Evolutionary conservation across 1,139 yeast species (phyloP), one percentile per base, ranked within the genome.

Genomic region (Saccharomycopsis hybrid): DNA sequence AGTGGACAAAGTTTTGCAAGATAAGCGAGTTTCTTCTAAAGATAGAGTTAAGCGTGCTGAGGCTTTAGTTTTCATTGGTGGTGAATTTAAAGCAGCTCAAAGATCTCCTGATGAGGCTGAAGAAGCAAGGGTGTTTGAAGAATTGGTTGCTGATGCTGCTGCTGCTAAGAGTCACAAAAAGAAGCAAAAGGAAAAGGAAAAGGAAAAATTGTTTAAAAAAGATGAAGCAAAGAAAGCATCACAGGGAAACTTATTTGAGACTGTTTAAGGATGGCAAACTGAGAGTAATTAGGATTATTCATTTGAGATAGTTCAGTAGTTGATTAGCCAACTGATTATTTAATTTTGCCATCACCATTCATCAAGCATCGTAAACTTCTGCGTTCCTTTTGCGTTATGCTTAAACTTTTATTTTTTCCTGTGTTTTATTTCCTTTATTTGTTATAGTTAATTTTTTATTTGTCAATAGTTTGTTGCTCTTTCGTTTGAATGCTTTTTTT

Each of bases 41-140:
- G 77, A 72, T 49, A 70, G 85, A 56, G 59, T 74, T 5, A 65
- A 69, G 25, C 73, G 85, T 56, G 89, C 92, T 0, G 77, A 79
- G 49, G 81, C 82, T 0, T 64, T 85, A 57, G 60, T 77, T 31
- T 69, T 67, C 46, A 72, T 85, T 56, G 88, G 88, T 27, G 73
- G 74, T 49, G 68, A 74, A 56, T 78, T 85, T 68, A 60, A 68
- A 11, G 65, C 66, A 46, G 83, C 85, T 0, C 64, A 73, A 59
- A 74, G 95, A 62, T 70, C 82, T 3, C 71, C 77, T 0, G 87
- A 81, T 54, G 92, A 85, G 60, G 88, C 81, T 31, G 85, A 78
- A 57, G 92, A 84, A 53, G 85, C 85, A 4, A 73, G 82, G 57
- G 78, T 84, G 52, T 85, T 84, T 62, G 95, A 85, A 65, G 88